Evolutionary conservation across 768 basidiomycete species (phyloP), one percentile per base, ranked within the genome.

Genomic region (Podaxis pistillaris): DNA sequence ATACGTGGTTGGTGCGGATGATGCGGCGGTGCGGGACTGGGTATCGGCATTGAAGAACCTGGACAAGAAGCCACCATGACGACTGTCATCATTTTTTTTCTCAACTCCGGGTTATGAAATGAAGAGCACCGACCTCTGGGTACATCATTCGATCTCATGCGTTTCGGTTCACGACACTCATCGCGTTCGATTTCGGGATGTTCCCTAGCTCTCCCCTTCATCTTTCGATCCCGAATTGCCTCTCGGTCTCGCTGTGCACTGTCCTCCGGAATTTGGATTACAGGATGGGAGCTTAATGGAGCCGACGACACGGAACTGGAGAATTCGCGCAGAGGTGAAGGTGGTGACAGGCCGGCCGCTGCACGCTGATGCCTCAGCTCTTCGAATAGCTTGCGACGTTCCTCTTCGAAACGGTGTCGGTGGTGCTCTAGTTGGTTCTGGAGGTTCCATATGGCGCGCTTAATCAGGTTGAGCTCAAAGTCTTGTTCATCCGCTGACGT

Each of bases 151-250:
- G 53, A 44, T 19, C 46, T 55, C 30, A 56, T 49, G 8, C 60
- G 53, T 28, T 62, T 62, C 15, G 60, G 54, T 12, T 62, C 54
- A 13, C 88, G 79, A 72, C 88, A 89, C 15, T 83, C 75, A 64
- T 89, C 88, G 46, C 87, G 76, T 64, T 81, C 79, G 62, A 78
- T 77, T 4, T 66, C 63, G 4, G 79, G 73, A 13, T 80, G 74
- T n/a, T 82, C 81, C 26, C 75, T 67, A 30, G 72, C 75, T 24
- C 72, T 59, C 40, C 73, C 69, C 6, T 69, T 65, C 56, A 64
- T 67, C 26, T 72, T 72, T 46, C 63, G 57, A 63, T 74, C 74
- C 22, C 72, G 62, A 37, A 17, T 15, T 5, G 12, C 53, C n/a
- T 40, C 37, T 28, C 15, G 57, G 9, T 50, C 30, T 49, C 58